A percentile compares a stretch with the other conserved stretches of the same genome.
phyloP scores from a whole-genome alignment of 1,284 basidiomycete species.

The Trichosporon sp. region DNA sequence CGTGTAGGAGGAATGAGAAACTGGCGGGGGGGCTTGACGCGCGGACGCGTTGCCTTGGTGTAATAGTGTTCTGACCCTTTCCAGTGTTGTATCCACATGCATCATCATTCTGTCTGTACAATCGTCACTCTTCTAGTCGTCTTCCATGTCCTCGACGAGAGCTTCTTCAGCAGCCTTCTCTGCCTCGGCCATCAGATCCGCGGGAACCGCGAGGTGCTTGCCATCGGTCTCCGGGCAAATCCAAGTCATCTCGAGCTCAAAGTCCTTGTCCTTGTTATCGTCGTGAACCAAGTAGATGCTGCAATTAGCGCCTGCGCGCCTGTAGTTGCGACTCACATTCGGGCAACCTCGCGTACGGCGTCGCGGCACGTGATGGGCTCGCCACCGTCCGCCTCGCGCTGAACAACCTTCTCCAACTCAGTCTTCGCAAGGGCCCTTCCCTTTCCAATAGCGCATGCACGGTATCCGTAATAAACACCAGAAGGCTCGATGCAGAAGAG shows the following conservation, averaged over 20 bases:
- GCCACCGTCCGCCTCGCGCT: slow-evolving; percentile 37
- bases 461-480: slow-evolving; percentile 89
- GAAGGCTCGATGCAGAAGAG: slow-evolving; percentile 94
- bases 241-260: slow-evolving; percentile 98
- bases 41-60: slow-evolving; percentile 78
- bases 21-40: slow-evolving; percentile 77
- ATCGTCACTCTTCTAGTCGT: slow-evolving; percentile 49
- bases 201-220: slow-evolving; percentile 79
- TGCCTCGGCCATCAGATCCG: slow-evolving; percentile 80
- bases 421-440: slow-evolving; percentile 97
- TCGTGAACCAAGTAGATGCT: slow-evolving; percentile 98
- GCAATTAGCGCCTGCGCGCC: slow-evolving; percentile 7
- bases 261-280: slow-evolving; percentile 83
- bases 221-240: slow-evolving; percentile 82
- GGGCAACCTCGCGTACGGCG: slow-evolving; percentile 89
- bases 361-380: slow-evolving; percentile 65
- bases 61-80: slow-evolving; percentile 51
- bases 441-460: slow-evolving; percentile 93
- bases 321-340: slow-evolving; percentile 69
- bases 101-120: slow-evolving; percentile 16
- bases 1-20: slow-evolving; percentile 82
- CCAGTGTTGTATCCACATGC: slow-evolving; percentile 22
- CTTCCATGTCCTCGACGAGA: slow-evolving; percentile 81
- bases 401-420: slow-evolving; percentile 86
- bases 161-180: slow-evolving; percentile 86